Percentiles rank a stretch among this genome's conserved stretches.
Evolutionary conservation across 2,329 filamentous ascomycete genomes (phyloP).

Genomic region (Clarireedia monteithiana): DNA sequence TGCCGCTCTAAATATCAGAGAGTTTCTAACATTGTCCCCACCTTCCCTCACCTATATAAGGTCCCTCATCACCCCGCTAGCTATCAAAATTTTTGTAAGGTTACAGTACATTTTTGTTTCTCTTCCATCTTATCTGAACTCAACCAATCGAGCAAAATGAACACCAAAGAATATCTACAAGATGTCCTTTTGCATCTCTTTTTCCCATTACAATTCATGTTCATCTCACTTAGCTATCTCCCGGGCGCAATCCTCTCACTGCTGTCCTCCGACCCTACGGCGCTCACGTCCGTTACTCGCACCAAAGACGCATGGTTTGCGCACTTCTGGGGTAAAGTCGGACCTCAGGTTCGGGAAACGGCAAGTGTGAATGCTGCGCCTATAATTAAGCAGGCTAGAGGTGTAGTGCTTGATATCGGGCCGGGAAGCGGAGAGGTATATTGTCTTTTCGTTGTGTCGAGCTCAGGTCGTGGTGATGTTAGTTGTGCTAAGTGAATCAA

Average conservation of each 20-base stretch:
- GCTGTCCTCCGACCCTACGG: constrained; percentile 29
- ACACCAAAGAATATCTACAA: constrained; percentile 3
- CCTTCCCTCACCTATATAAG: no score
- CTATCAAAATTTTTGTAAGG: not conserved
- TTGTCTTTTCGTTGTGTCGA: constrained; percentile 35
- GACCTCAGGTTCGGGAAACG: constrained; percentile 40
- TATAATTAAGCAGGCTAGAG: constrained; percentile 14
- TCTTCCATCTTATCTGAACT: not conserved
- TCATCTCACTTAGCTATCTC: constrained; percentile 40
- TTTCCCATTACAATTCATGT: constrained; percentile 47
- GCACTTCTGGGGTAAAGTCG: constrained; percentile 49
- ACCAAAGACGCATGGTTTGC: constrained; percentile 47
- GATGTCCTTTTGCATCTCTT: constrained; percentile 23
- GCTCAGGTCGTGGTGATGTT: not conserved
- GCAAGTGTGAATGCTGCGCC: constrained; percentile 41
- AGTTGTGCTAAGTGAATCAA: constrained; percentile 39
- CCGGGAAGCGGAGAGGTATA: constrained; percentile 50
- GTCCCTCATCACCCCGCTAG: no score
- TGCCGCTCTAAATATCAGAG: no score
- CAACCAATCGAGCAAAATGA: not conserved
- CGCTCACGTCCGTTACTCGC: constrained; percentile 34
- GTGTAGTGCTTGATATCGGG: constrained; percentile 45
- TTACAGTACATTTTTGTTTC: not conserved
- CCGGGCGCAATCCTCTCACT: constrained; percentile 42
- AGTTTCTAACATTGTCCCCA: no score